These are phyloP conservation scores for Massarina eburnea DNA, from an alignment of 2,329 filamentous ascomycete genomes.

Conservation along the genomic window DNA sequence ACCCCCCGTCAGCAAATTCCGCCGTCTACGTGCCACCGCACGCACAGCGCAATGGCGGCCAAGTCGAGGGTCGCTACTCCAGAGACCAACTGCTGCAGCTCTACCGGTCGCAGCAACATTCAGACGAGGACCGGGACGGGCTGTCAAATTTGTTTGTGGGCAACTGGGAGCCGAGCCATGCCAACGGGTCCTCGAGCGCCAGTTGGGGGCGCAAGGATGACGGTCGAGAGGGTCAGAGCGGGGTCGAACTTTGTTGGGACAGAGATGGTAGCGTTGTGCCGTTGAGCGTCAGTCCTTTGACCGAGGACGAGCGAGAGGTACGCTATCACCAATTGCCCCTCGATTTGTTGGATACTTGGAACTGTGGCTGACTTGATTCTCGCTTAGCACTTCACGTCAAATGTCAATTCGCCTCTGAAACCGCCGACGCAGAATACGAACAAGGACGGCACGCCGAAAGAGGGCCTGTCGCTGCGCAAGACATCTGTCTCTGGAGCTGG, in stretches of 20 bases:
- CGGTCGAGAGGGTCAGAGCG: constrained; percentile 69
- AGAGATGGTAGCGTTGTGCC: constrained; percentile 68
- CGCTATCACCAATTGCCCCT: constrained; percentile 22
- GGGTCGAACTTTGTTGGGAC: constrained; percentile 94
- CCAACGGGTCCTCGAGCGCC: constrained; percentile 60
- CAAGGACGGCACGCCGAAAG: constrained; percentile 63
- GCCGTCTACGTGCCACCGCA: constrained; percentile 65
- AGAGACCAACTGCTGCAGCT: constrained; percentile 79
- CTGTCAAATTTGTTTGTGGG: constrained; percentile 70
- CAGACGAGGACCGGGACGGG: constrained; percentile 58
- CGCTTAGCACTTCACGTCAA: constrained; percentile 72
- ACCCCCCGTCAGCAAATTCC: constrained; percentile 43
- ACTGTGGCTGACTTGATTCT: constrained; percentile 23
- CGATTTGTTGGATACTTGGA: constrained; percentile 3
- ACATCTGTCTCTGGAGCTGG: constrained; percentile 72
- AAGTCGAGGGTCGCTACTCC: constrained; percentile 65
- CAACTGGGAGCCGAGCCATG: constrained; percentile 75
- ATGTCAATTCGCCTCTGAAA: constrained; percentile 93
- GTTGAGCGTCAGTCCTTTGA: constrained; percentile 72
- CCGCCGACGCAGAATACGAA: constrained; percentile 68
- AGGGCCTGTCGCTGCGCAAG: constrained; percentile 70
- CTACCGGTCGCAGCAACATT: constrained; percentile 61
- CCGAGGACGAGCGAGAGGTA: constrained; percentile 67
- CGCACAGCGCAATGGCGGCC: constrained; percentile 60
- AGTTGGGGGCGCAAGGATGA: constrained; percentile 80